Base-by-base conservation (phyloP, 257 asterid species). In the Salvia miltiorrhiza region DNA sequence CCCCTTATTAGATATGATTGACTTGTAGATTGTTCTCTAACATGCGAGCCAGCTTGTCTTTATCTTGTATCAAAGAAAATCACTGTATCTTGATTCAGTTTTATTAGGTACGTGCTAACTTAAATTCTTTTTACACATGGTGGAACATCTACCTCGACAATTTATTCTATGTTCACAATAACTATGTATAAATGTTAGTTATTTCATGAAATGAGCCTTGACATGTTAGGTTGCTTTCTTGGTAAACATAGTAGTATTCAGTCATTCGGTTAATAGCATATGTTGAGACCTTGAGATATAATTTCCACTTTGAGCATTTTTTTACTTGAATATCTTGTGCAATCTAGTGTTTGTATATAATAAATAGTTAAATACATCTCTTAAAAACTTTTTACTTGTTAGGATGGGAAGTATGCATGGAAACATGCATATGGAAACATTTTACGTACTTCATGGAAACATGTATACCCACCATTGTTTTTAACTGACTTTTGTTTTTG, bases 191-290 rank as follows among this genome's bases (percentile, higher is more conserved):
- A 1, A 37, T 37, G 43, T 37, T 37, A 12, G 12, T 37, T 8
- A 37, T 4, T 30, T 30, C 35, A 3, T 37, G n/a, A n/a, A n/a
- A 37, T 1, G 9, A 37, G 43, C 43, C 43, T 37, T 9, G 44
- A 14, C 70, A 32, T 70, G 56, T 56, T 61, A 57, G 44, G 58
- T 40, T 56, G 35, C 53, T 56, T 56, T 32, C 55, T 28, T 24
- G 30, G 54, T 50, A 26, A 12, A 43, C 19, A 17, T 58, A 10
- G 56, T 45, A 30, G 20, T 43, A 17, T 1, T 37, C 35, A 30
- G 17, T 66, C 20, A 28, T 54, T 62, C 19, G 43, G 21, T 63
- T 10, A 11, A 33, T 45, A 16, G 49, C n/a, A 67, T 30, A 72
- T 52, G 56, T 24, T 21, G 63, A 72, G 4, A 30, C 4, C 35